Conservation (phyloP, 257 asterid genomes). For the Leonotis leonurus region DNA sequence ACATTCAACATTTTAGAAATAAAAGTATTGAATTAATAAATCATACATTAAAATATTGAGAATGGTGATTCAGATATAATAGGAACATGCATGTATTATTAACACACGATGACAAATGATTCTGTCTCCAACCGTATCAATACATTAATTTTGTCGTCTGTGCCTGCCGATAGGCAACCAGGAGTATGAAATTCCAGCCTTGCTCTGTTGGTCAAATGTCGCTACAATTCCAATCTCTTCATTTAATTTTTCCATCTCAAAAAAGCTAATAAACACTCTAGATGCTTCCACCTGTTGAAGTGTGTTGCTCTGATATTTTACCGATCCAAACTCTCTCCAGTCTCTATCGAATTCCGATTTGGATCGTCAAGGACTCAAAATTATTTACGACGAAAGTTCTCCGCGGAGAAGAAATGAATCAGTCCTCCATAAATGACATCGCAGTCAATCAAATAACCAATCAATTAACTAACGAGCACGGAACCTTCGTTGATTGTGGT, state of each 20-base stretch:
- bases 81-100: not conserved
- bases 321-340: not conserved
- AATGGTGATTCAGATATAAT: not conserved
- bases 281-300: not conserved
- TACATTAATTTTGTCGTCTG: not conserved
- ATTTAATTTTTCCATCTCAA: not conserved
- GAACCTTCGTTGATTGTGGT: slow-evolving; percentile 66
- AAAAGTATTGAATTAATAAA: too few relatives aligned
- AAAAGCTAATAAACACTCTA: not conserved
- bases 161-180: not conserved
- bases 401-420: not conserved
- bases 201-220: not conserved
- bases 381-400: slow-evolving; percentile 9
- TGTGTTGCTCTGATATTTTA: not conserved
- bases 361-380: not conserved
- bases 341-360: not conserved
- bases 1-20: too few relatives aligned
- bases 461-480: slow-evolving; percentile 22
- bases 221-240: not conserved
- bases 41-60: not conserved
- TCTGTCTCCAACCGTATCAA: not conserved
- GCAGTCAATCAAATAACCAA: not conserved
- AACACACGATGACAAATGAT: not conserved
- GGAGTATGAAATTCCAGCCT: slow-evolving; percentile 4
- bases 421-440: not conserved